A percentile compares a stretch with the other conserved stretches of the same genome.
Conservation (phyloP, 805 yeast species). For the Ogataea glucozyma region DNA sequence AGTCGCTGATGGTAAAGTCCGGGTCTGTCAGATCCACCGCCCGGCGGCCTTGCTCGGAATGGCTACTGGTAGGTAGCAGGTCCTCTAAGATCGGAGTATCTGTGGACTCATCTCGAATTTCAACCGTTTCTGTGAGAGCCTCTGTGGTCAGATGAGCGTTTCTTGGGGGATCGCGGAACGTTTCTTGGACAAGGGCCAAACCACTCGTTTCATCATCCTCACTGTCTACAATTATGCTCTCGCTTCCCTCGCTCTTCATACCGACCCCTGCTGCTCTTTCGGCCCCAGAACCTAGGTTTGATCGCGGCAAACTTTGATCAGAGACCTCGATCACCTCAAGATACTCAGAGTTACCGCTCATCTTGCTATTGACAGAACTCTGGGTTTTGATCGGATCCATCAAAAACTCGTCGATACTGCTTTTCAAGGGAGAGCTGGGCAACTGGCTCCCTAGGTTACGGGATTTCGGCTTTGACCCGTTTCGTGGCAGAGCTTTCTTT, state of each 20-base stretch:
- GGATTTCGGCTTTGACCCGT: neutral
- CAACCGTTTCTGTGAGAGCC: constrained; percentile 2
- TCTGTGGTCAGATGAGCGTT: neutral
- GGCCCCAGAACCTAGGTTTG: neutral
- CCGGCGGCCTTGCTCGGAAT: neutral
- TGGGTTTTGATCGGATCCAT: constrained; percentile 3
- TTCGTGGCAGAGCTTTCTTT: too few relatives aligned
- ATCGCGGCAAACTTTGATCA: neutral
- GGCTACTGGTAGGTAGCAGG: too few relatives aligned
- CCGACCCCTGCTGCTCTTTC: neutral
- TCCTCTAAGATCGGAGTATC: neutral
- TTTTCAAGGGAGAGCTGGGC: constrained; percentile 1
- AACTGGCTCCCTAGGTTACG: neutral
- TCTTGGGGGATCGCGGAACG: neutral
- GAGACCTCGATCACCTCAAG: constrained; percentile 6
- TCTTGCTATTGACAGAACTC: constrained; percentile 3
- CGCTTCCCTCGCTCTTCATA: neutral
- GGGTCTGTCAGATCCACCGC: constrained; percentile 5
- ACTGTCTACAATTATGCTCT: constrained; percentile 4
- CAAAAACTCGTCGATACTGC: constrained; percentile 3
- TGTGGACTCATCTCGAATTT: neutral
- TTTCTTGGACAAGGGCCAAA: neutral
- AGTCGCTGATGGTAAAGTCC: constrained; percentile 2
- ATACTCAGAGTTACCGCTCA: neutral
- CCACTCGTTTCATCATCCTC: neutral